Evolutionary conservation across 2,329 filamentous ascomycete genomes (phyloP).

Genomic region (Talaromyces pinophilus): DNA sequence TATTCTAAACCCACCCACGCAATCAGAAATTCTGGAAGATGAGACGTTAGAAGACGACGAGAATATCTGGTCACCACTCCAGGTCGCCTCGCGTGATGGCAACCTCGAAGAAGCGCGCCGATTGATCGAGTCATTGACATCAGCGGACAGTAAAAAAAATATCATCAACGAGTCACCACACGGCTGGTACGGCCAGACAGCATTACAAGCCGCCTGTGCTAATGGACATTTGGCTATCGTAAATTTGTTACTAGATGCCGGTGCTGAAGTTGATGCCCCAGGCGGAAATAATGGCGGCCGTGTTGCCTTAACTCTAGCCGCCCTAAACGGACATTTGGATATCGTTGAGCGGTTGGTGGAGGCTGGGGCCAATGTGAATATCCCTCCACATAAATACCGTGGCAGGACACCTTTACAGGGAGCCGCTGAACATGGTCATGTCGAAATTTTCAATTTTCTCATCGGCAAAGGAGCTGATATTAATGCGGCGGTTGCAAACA

Average conservation of each 20-base stretch:
- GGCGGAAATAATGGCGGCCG: slow-evolving; percentile 25
- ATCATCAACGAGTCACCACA: slow-evolving; percentile 25
- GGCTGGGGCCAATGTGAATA: slow-evolving; percentile 28
- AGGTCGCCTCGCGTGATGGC: slow-evolving; percentile 26
- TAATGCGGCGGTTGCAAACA: slow-evolving; percentile 22
- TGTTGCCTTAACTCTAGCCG: slow-evolving; percentile 27
- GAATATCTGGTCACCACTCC: slow-evolving; percentile 25
- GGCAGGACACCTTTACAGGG: slow-evolving; percentile 27
- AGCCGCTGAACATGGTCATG: slow-evolving; percentile 25
- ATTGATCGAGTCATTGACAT: slow-evolving; percentile 22
- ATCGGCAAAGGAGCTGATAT: slow-evolving; percentile 28
- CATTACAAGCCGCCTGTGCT: slow-evolving; percentile 34
- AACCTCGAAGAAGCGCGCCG: slow-evolving; percentile 25
- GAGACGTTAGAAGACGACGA: slow-evolving; percentile 17
- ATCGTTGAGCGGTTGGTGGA: slow-evolving; percentile 27
- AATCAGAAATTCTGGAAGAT: slow-evolving; percentile 19
- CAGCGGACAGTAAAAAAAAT: slow-evolving; percentile 4
- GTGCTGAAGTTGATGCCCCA: slow-evolving; percentile 24
- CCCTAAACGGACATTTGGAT: slow-evolving; percentile 24
- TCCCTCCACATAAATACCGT: slow-evolving; percentile 11
- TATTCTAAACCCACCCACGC: slow-evolving; percentile 14
- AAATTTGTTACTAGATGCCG: slow-evolving; percentile 35
- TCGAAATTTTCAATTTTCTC: slow-evolving; percentile 27
- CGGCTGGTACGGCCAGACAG: slow-evolving; percentile 23
- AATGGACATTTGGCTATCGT: slow-evolving; percentile 40